These are phyloP conservation scores for Trichosporon sp. DNA, from an alignment of 1,284 basidiomycete genomes.

Conservation along the genomic window DNA sequence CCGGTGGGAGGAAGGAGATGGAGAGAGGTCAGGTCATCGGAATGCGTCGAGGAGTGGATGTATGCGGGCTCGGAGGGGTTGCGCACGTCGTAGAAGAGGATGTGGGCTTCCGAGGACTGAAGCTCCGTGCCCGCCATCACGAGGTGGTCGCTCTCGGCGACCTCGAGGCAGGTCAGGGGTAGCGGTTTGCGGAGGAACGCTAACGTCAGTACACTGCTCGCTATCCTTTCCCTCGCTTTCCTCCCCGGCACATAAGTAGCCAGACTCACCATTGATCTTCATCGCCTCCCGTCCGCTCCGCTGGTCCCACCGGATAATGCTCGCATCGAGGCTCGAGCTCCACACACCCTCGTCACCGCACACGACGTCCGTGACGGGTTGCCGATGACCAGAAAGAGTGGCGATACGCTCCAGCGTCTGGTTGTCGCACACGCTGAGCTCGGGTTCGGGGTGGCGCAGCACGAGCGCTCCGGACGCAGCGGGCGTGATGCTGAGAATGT, in stretches of 20 bases:
- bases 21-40: slow-evolving; percentile 60
- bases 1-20: slow-evolving; percentile 55
- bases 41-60: slow-evolving; percentile 59
- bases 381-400: slow-evolving; percentile 43
- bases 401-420: slow-evolving; percentile 51
- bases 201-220: slow-evolving; percentile 25
- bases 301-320: slow-evolving; percentile 54
- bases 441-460: slow-evolving; percentile 50
- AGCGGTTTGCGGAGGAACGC: slow-evolving; percentile 52
- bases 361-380: slow-evolving; percentile 41
- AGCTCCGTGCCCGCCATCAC: slow-evolving; percentile 59
- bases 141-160: slow-evolving; percentile 51
- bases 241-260: no score
- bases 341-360: slow-evolving; percentile 46
- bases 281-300: slow-evolving; percentile 41
- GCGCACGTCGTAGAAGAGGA: slow-evolving; percentile 58
- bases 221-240: no score
- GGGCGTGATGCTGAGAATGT: slow-evolving; percentile 54
- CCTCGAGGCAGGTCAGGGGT: slow-evolving; percentile 52
- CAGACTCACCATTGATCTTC: slow-evolving; percentile 49
- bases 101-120: slow-evolving; percentile 57
- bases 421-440: slow-evolving; percentile 50
- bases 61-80: slow-evolving; percentile 52
- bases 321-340: slow-evolving; percentile 51
- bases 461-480: slow-evolving; percentile 49